A percentile compares a stretch with the other conserved stretches of the same genome.
These are phyloP conservation scores for Knufia fluminis DNA, from an alignment of 2,329 filamentous ascomycete species.

Conservation along the genomic window DNA sequence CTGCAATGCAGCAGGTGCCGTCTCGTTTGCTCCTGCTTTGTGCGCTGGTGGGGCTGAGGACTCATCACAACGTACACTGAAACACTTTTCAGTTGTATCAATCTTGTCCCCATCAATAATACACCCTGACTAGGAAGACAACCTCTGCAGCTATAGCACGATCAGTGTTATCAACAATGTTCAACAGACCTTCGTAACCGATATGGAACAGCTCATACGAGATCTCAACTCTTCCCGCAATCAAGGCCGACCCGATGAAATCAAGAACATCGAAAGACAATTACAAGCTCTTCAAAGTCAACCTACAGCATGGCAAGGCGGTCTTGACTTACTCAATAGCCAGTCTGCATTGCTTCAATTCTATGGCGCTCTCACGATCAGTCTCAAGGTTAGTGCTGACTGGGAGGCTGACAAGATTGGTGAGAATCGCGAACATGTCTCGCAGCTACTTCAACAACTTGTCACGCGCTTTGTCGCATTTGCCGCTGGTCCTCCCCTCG, in stretches of 20 bases:
- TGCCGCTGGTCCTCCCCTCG: conserved; percentile 29
- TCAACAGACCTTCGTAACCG: not conserved
- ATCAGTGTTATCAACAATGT: too few species aligned
- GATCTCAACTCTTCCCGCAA: conserved; percentile 19
- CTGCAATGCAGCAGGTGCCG: not conserved
- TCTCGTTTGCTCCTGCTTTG: not conserved
- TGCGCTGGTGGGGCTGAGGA: not conserved
- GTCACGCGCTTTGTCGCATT: conserved; percentile 35
- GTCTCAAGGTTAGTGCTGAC: conserved; percentile 89
- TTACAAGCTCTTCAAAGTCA: conserved; percentile 73
- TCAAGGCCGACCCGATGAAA: conserved; percentile 16
- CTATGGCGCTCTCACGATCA: conserved; percentile 86
- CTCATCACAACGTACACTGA: not conserved
- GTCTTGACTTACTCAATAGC: conserved; percentile 62
- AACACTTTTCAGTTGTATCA: not conserved
- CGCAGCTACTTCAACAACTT: conserved; percentile 33
- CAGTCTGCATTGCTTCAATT: conserved; percentile 71
- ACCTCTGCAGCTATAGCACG: not conserved
- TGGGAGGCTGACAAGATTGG: conserved; percentile 41
- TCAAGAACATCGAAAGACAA: conserved; percentile 55
- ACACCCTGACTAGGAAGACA: too few species aligned
- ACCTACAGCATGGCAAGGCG: conserved; percentile 74
- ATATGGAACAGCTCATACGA: conserved; percentile 21
- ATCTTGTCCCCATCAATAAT: too few species aligned
- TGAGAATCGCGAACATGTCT: conserved; percentile 23